Conservation (phyloP, 257 asterid genomes). For the Avicennia marina region DNA sequence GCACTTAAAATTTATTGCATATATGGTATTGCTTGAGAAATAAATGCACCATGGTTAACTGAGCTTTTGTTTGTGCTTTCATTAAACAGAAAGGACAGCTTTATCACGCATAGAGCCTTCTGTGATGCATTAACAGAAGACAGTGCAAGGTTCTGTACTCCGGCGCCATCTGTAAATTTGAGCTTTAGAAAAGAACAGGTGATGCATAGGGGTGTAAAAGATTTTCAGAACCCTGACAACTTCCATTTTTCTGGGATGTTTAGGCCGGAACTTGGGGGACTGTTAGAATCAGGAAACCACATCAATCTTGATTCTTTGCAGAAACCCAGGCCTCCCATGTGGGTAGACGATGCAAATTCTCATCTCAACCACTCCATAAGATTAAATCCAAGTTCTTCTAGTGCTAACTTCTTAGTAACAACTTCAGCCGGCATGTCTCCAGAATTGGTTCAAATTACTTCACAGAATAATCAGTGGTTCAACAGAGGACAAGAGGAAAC, state of each 20-base stretch:
- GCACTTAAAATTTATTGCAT: too few species aligned
- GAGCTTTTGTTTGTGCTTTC: not conserved
- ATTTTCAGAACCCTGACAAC: conserved; percentile 27
- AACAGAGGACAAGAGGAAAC: conserved; percentile 27
- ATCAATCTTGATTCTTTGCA: conserved; percentile 30
- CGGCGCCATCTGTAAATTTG: conserved; percentile 39
- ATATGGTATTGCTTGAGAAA: conserved; percentile 7
- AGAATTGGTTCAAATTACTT: conserved; percentile 40
- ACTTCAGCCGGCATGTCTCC: conserved; percentile 36
- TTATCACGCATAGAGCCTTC: conserved; percentile 65
- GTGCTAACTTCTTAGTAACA: conserved; percentile 25
- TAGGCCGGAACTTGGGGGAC: conserved; percentile 25
- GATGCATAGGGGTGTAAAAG: conserved; percentile 22
- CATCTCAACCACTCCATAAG: conserved; percentile 15
- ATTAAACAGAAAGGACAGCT: conserved; percentile 59
- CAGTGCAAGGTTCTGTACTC: conserved; percentile 41
- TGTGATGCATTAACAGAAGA: conserved; percentile 72
- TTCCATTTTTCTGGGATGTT: conserved; percentile 27
- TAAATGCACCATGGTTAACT: conserved; percentile 9
- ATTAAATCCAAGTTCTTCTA: conserved; percentile 18
- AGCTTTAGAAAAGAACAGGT: conserved; percentile 52
- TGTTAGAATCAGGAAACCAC: conserved; percentile 27
- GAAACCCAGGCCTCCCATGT: conserved; percentile 32
- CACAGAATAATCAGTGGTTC: conserved; percentile 45
- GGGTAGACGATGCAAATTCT: conserved; percentile 33